Evolutionary conservation across 2,329 filamentous ascomycete species (phyloP).

Genomic region (Lecanicillium sp.): DNA sequence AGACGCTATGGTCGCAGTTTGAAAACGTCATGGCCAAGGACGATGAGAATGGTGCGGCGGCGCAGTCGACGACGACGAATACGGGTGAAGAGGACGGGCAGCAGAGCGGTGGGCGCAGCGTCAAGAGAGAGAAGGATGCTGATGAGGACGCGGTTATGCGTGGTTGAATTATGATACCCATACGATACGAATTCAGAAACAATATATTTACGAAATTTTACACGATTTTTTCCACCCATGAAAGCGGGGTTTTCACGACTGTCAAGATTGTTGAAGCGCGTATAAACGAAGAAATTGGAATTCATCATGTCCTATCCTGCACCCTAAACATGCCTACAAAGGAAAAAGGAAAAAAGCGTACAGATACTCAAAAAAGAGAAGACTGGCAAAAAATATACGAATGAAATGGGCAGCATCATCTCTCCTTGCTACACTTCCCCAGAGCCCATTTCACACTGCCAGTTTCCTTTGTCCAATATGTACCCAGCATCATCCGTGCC

Average conservation of each 20-base stretch:
- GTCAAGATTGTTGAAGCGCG: too few species aligned
- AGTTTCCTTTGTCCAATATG: background rate
- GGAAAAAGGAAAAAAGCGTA: slow-evolving; percentile 6
- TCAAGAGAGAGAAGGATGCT: slow-evolving; percentile 1
- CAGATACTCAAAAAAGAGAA: slow-evolving; percentile 7
- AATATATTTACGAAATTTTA: background rate
- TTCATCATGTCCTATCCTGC: background rate
- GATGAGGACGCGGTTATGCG: background rate
- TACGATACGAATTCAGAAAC: too few species aligned
- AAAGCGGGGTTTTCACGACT: too few species aligned
- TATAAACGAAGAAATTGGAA: background rate
- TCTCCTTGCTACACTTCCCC: too few species aligned
- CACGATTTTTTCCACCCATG: too few species aligned
- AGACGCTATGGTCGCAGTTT: slow-evolving; percentile 94
- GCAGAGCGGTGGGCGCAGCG: slow-evolving; percentile 5
- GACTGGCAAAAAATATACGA: slow-evolving; percentile 5
- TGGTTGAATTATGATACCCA: background rate
- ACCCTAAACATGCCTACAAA: slow-evolving; percentile 3
- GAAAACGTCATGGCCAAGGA: slow-evolving; percentile 98
- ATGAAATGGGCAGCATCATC: background rate
- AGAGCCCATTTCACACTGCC: background rate
- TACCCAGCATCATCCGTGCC: slow-evolving; percentile 3
- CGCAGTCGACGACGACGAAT: too few species aligned
- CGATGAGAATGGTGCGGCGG: too few species aligned
- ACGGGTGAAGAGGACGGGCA: slow-evolving; percentile 50